Evolutionary conservation across 2,329 filamentous ascomycete genomes (phyloP), one percentile per base, ranked within the genome.

Genomic region (Colletotrichum lini): DNA sequence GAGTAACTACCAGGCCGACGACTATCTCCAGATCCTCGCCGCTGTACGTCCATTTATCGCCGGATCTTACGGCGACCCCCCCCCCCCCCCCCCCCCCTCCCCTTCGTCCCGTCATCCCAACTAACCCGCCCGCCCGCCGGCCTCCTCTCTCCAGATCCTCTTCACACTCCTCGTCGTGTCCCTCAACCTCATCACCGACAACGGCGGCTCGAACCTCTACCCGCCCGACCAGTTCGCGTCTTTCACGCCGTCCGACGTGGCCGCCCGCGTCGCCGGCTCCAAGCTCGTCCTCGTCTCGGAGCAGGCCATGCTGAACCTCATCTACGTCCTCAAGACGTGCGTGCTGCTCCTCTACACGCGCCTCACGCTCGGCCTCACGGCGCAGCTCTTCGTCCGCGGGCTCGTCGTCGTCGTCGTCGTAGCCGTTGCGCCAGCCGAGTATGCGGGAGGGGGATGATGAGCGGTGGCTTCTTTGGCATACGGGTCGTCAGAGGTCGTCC

Each of bases 261-360:
- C 80, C 40, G 81, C 83, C 23, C 80, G 84, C 9, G 81, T 85
- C 52, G 79, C 80, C 47, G 83, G 83, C 15, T 83, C 82, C 16
- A 85, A 85, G 74, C 79, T 85, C 45, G 82, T 84, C 18, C 74
- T 85, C 5, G 76, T 84, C 1, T 83, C 82, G 3, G 83, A 86
- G 76, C 82, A 85, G 76, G 82, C 78, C 26, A 81, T 82, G 77
- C 72, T 80, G 38, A 76, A 75, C 56, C 58, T 76, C 18, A 76
- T 79, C 60, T 80, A 79, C 73, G 50, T 67, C 35, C 72, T 77
- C 66, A 86, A 86, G 72, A 76, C 77, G 7, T 85, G 84, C 74
- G 83, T 86, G 77, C 76, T 86, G 30, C 78, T 84, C 63, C 79
- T 85, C 75, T 85, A 84, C 67, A 77, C 78, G 13, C 81, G 84